A percentile compares a stretch with the other conserved stretches of the same genome.
Evolutionary conservation across 352 stramenopile species (phyloP).

Genomic region (Phytopythium kandeliae): DNA sequence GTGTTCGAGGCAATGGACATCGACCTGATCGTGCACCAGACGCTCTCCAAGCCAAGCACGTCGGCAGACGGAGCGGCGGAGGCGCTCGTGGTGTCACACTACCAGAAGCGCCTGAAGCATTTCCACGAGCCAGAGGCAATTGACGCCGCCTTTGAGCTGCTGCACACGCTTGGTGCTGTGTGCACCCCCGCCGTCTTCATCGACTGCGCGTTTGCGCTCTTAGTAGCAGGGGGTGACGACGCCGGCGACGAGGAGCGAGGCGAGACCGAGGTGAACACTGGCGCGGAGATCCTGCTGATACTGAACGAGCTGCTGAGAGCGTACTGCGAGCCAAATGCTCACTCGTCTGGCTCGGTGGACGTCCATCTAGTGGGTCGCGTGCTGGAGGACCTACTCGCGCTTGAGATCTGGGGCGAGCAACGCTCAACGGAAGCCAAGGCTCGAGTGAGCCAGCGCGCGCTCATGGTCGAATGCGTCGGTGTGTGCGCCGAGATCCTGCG

Average conservation of each 20-base stretch:
- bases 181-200: slow-evolving; percentile 57
- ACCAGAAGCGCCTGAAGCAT: slow-evolving; percentile 65
- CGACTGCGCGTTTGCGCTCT: slow-evolving; percentile 50
- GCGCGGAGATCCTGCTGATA: slow-evolving; percentile 46
- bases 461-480: slow-evolving; percentile 74
- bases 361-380: slow-evolving; percentile 66
- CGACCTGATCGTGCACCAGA: slow-evolving; percentile 63
- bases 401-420: slow-evolving; percentile 39
- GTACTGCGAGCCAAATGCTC: slow-evolving; percentile 6
- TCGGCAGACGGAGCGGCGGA: slow-evolving; percentile 6
- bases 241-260: slow-evolving; percentile 1
- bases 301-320: slow-evolving; percentile 59
- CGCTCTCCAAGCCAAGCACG: slow-evolving; percentile 5
- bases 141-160: slow-evolving; percentile 28
- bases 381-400: slow-evolving; percentile 61
- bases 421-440: slow-evolving; percentile 2
- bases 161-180: slow-evolving; percentile 39
- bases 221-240: slow-evolving; percentile 10
- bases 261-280: slow-evolving; percentile 1
- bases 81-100: slow-evolving; percentile 53
- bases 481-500: slow-evolving; percentile 62
- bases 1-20: slow-evolving; percentile 68
- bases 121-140: slow-evolving; percentile 75
- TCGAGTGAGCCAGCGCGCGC: slow-evolving; percentile 36
- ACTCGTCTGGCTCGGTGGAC: slow-evolving; percentile 17